These are phyloP conservation scores for Penicillium freii DNA, from an alignment of 2,329 filamentous ascomycete genomes.

Conservation along the genomic window DNA sequence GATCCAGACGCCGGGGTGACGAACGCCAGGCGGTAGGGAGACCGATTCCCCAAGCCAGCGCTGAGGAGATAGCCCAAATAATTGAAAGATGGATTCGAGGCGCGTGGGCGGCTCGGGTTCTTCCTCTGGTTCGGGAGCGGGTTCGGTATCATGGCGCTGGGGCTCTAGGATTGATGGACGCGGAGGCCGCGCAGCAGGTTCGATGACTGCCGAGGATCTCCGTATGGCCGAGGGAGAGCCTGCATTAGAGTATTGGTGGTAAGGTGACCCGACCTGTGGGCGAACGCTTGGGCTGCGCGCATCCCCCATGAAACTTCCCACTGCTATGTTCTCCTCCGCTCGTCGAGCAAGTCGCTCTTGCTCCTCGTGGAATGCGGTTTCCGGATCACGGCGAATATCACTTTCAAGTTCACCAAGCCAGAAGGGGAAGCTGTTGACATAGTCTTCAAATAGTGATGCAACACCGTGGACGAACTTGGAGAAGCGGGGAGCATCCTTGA, in stretches of 20 bases:
- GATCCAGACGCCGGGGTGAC: slow-evolving; percentile 80
- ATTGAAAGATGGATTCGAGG: slow-evolving; percentile 72
- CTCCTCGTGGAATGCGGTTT: slow-evolving; percentile 85
- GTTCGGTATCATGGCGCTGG: slow-evolving; percentile 37
- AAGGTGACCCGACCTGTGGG: slow-evolving; percentile 37
- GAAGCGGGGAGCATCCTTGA: slow-evolving; percentile 85
- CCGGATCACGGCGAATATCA: slow-evolving; percentile 91
- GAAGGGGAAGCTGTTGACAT: slow-evolving; percentile 94
- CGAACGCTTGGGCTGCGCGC: slow-evolving; percentile 31
- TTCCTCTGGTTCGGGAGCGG: slow-evolving; percentile 22
- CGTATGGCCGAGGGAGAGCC: slow-evolving; percentile 25
- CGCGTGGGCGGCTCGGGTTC: slow-evolving; percentile 53
- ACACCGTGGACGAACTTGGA: slow-evolving; percentile 97
- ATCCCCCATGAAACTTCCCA: slow-evolving; percentile 78
- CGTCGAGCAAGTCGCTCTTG: slow-evolving; percentile 77
- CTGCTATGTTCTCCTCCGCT: slow-evolving; percentile 82
- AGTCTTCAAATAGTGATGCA: slow-evolving; percentile 87
- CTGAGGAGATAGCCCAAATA: slow-evolving; percentile 78
- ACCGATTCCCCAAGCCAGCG: slow-evolving; percentile 54
- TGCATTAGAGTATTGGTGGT: slow-evolving; percentile 24
- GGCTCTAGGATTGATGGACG: slow-evolving; percentile 43
- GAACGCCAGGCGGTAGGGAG: slow-evolving; percentile 79
- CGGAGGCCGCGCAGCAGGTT: slow-evolving; percentile 21
- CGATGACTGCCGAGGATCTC: slow-evolving; percentile 28
- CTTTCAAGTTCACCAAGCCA: slow-evolving; percentile 90